Evolutionary conservation across 2,329 filamentous ascomycete species (phyloP), one percentile per base, ranked within the genome.

Genomic region (Ilyonectria mors-panacis): DNA sequence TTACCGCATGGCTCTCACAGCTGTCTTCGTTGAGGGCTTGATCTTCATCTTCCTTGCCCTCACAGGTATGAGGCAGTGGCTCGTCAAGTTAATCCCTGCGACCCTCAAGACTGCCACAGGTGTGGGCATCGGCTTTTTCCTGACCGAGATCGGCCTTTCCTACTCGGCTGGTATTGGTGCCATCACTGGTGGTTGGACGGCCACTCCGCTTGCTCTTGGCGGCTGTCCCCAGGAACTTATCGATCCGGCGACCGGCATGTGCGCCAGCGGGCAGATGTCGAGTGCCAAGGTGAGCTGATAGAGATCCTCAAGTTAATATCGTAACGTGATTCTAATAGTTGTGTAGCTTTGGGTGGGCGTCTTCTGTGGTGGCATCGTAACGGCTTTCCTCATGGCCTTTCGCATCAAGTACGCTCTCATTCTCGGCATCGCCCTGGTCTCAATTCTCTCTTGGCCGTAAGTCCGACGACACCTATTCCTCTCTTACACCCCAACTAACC

Each of bases 101-200:
- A 91, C 89, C 2, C 86, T 92, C 74, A 92, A 92, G 79, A 89
- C 88, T 1, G 89, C 89, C 12, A 90, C 87, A 23, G 89, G 89
- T 21, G 89, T 91, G 5, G 89, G 89, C 2, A 91, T 92, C 44
- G 89, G 89, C 3, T 81, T 91, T 42, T 91, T 91, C 70, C 81
- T 92, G 26, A 90, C 89, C 0, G 85, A 90, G 69, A 89, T 90
- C 67, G 89, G 89, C 2, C 84, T 92, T 70, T 94, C 93, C 0
- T 96, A 96, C 78, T 91, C 90, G 23, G 90, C 93, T 51, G 94
- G 94, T 63, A 95, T 97, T 74, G 94, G 94, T 17, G 87, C 93
- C 35, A 91, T 97, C 68, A 94, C 92, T 0, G 94, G 94, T 30
- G 89, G 89, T 4, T 79, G 78, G 13, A 79, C 79, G 23, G 84